A percentile compares a stretch with the other conserved stretches of the same genome.
phyloP scores from a whole-genome alignment of 1,284 basidiomycete species.

The Pseudozyma hubeiensis region DNA sequence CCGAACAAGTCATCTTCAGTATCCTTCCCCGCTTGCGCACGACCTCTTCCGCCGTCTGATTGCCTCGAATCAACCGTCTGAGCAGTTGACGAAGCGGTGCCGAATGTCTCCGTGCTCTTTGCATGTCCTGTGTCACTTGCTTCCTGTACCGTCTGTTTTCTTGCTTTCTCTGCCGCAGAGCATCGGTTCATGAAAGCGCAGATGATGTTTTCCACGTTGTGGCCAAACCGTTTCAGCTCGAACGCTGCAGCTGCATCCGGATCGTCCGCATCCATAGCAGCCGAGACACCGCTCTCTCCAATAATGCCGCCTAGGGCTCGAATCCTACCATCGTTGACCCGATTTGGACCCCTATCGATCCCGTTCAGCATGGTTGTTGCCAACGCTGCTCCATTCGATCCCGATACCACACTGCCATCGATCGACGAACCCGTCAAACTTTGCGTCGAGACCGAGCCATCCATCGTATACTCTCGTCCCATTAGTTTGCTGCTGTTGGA shows the following conservation, averaged over 20 bases:
- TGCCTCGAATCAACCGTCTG: background rate
- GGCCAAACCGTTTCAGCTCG: constrained; percentile 61
- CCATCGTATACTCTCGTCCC: constrained; percentile 17
- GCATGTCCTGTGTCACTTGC: background rate
- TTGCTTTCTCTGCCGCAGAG: constrained; percentile 13
- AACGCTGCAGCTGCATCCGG: constrained; percentile 54
- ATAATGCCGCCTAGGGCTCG: constrained; percentile 52
- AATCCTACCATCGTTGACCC: constrained; percentile 53
- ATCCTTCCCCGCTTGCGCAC: constrained; percentile 2
- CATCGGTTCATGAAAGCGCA: constrained; percentile 64
- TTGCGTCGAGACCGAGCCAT: constrained; percentile 4
- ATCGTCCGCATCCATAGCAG: constrained; percentile 54
- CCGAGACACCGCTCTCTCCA: constrained; percentile 46
- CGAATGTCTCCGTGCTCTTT: background rate
- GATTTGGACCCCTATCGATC: constrained; percentile 44
- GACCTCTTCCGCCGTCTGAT: constrained; percentile 13
- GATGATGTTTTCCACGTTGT: constrained; percentile 61
- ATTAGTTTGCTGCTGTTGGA: background rate
- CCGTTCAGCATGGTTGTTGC: constrained; percentile 20
- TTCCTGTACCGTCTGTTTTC: constrained; percentile 4
- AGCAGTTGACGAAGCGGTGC: background rate
- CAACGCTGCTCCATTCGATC: constrained; percentile 1
- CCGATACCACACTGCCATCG: constrained; percentile 5
- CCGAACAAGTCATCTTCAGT: constrained; percentile 22
- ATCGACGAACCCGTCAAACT: constrained; percentile 9